Evolutionary conservation across 495 filamentous ascomycete species (phyloP).

Genomic region (Neurospora discreta): DNA sequence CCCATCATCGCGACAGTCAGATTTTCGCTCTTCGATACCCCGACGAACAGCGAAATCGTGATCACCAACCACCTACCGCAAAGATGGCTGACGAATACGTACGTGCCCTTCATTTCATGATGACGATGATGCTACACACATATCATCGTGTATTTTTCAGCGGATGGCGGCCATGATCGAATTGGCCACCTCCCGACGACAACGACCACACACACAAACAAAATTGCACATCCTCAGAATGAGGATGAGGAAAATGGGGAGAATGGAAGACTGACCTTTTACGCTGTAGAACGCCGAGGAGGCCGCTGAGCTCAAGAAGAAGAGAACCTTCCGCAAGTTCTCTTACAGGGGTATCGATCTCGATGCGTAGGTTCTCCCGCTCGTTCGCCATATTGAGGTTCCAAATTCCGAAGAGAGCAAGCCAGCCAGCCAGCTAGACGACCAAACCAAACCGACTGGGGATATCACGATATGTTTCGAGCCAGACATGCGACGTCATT

Average conservation of each 20-base stretch:
- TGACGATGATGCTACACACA: background rate
- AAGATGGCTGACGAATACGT: slow-evolving; percentile 97
- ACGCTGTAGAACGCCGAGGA: slow-evolving; percentile 72
- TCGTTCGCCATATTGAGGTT: background rate
- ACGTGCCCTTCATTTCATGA: slow-evolving; percentile 32
- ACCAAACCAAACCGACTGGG: background rate
- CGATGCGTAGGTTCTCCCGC: slow-evolving; percentile 66
- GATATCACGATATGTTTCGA: background rate
- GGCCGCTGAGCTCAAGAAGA: slow-evolving; percentile 98
- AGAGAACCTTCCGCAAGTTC: slow-evolving; percentile 99
- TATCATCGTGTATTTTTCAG: background rate
- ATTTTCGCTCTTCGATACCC: slow-evolving; percentile 30
- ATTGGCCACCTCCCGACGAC: background rate
- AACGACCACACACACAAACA: background rate
- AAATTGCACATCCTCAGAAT: background rate
- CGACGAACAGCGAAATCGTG: slow-evolving; percentile 26
- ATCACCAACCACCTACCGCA: slow-evolving; percentile 35
- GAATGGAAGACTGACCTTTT: slow-evolving; percentile 29
- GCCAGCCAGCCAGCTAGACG: background rate
- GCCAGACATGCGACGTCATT: background rate
- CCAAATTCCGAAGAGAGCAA: background rate
- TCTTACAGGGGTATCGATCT: slow-evolving; percentile 99
- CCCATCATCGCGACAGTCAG: slow-evolving; percentile 21
- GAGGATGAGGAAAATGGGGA: background rate
- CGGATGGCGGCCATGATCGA: slow-evolving; percentile 1